phyloP scores from a whole-genome alignment of 192 early-diverging fungal genomes.

The Backusella luteola region DNA sequence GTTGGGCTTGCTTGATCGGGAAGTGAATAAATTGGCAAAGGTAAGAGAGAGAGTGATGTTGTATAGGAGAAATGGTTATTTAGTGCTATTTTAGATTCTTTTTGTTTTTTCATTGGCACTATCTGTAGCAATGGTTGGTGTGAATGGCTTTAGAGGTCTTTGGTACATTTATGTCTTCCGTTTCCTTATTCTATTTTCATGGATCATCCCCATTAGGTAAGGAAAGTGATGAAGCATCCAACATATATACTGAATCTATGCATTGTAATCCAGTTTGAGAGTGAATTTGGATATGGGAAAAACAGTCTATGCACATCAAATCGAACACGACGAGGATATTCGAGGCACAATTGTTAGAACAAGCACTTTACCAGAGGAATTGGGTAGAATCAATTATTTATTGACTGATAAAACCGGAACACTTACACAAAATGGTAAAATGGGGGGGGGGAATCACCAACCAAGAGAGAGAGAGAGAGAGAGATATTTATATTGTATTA shows the following conservation, averaged over 20 bases:
- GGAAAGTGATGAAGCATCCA: not conserved
- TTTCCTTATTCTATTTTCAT: constrained; percentile 93
- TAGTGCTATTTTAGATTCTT: constrained; percentile 60
- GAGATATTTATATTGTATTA: not conserved
- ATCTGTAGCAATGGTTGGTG: constrained; percentile 83
- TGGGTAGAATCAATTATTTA: constrained; percentile 91
- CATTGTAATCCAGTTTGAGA: constrained; percentile 54
- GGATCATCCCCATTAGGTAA: constrained; percentile 91
- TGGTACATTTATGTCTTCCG: constrained; percentile 93
- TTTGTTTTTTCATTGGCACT: constrained; percentile 81
- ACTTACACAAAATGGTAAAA: constrained; percentile 83
- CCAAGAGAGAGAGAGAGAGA: not conserved
- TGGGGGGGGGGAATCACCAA: not conserved
- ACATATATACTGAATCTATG: not conserved
- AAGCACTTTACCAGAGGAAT: constrained; percentile 93
- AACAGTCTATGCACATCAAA: constrained; percentile 85
- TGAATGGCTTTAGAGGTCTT: constrained; percentile 84
- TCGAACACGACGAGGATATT: constrained; percentile 86
- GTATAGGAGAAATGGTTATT: not conserved
- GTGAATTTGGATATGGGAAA: constrained; percentile 98
- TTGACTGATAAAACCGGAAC: constrained; percentile 97
- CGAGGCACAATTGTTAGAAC: constrained; percentile 87
- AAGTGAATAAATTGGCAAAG: constrained; percentile 92
- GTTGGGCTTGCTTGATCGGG: constrained; percentile 84
- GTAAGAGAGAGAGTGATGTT: constrained; percentile 21